A percentile compares a stretch with the other conserved stretches of the same genome.
phyloP scores from a whole-genome alignment of 805 yeast genomes.

The Metschnikowia drakensbergensis region DNA sequence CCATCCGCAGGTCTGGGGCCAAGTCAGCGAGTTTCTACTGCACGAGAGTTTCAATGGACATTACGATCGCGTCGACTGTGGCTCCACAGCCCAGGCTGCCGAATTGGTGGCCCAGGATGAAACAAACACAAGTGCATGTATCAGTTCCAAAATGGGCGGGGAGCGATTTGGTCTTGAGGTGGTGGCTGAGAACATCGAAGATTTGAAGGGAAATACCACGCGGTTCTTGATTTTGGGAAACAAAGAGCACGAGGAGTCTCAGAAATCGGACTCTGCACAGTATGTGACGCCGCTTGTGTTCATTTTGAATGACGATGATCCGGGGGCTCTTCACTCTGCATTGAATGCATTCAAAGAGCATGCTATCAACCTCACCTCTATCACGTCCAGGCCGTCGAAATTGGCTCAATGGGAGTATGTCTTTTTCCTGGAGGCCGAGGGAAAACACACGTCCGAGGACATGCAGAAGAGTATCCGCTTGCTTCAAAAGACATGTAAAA shows the following conservation, averaged over 20 bases:
- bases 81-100: constrained; percentile 86
- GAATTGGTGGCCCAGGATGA: constrained; percentile 44
- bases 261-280: background rate
- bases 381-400: constrained; percentile 74
- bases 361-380: constrained; percentile 62
- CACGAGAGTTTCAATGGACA: constrained; percentile 26
- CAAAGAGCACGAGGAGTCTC: background rate
- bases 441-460: constrained; percentile 29
- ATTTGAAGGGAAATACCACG: constrained; percentile 73
- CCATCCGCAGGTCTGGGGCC: constrained; percentile 99
- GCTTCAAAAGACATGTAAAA: constrained; percentile 42
- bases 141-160: constrained; percentile 17
- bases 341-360: constrained; percentile 53
- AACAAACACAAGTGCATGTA: constrained; percentile 41
- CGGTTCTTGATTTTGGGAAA: constrained; percentile 56
- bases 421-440: constrained; percentile 71
- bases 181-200: constrained; percentile 53
- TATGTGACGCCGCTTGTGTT: constrained; percentile 59
- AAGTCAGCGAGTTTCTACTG: constrained; percentile 58
- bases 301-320: constrained; percentile 56
- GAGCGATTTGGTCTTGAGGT: constrained; percentile 12
- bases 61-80: constrained; percentile 57
- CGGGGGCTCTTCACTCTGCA: constrained; percentile 72
- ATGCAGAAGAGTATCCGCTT: constrained; percentile 37
- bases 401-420: constrained; percentile 73